Evolutionary conservation across 1,139 yeast genomes (phyloP).

Genomic region (Kluyveromyces sp.): DNA sequence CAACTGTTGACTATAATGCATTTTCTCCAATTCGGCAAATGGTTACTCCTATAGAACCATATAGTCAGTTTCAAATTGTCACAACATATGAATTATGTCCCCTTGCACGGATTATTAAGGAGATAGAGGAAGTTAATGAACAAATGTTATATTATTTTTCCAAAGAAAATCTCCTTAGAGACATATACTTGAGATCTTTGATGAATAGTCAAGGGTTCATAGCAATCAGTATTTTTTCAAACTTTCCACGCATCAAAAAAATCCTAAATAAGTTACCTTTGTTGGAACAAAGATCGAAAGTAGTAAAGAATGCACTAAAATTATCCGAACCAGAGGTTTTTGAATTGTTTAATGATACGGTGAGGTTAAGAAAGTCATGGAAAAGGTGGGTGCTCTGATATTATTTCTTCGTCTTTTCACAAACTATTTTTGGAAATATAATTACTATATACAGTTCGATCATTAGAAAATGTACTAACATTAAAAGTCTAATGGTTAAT

Average conservation of each 20-base stretch:
- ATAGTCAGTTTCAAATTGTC: slow-evolving; percentile 4
- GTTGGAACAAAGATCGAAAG: slow-evolving; percentile 3
- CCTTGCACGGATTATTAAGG: slow-evolving; percentile 3
- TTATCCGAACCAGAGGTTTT: slow-evolving; percentile 6
- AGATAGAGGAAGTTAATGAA: slow-evolving; percentile 5
- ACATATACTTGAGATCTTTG: slow-evolving; percentile 2
- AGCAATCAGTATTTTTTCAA: neutral
- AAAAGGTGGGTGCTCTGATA: slow-evolving; percentile 2
- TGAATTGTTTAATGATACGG: slow-evolving; percentile 1
- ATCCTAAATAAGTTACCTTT: slow-evolving; percentile 1
- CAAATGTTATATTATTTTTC: slow-evolving; percentile 7
- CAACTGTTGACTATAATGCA: slow-evolving; percentile 1
- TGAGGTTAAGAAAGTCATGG: slow-evolving; percentile 5
- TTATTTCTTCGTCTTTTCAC: neutral
- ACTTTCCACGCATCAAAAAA: slow-evolving; percentile 4
- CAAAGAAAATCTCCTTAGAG: slow-evolving; percentile 4
- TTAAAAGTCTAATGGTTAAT: too few species aligned
- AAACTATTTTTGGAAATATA: neutral
- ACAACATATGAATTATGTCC: slow-evolving; percentile 6
- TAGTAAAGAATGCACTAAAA: slow-evolving; percentile 4
- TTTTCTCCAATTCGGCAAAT: neutral
- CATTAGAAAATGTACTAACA: neutral
- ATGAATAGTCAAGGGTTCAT: slow-evolving; percentile 6
- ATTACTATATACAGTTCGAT: neutral
- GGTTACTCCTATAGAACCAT: neutral